Evolutionary conservation across 768 basidiomycete species (phyloP).

Genomic region (Kwoniella sp.): DNA sequence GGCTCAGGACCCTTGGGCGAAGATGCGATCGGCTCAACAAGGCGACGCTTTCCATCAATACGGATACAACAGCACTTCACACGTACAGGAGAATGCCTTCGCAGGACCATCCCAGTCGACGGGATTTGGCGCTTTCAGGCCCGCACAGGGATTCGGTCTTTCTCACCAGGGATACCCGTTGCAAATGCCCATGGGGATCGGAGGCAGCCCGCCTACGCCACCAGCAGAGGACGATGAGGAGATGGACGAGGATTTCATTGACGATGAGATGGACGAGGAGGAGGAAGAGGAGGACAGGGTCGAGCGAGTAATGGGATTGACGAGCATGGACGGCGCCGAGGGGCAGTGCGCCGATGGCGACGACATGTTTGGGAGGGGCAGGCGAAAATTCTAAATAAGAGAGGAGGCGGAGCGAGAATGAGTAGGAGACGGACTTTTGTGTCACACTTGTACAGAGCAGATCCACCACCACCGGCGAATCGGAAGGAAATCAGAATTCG

Average conservation of each 20-base stretch:
- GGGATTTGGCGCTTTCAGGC: conserved; percentile 14
- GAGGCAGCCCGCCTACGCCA: conserved; percentile 7
- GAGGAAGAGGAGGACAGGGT: conserved; percentile 34
- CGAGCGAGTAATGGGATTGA: conserved; percentile 26
- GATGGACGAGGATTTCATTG: conserved; percentile 39
- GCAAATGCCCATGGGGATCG: conserved; percentile 2
- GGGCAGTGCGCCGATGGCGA: background rate
- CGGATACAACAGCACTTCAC: background rate
- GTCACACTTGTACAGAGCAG: no score
- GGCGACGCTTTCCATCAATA: conserved; percentile 8
- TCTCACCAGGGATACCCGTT: conserved; percentile 2
- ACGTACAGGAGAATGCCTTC: background rate
- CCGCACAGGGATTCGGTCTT: conserved; percentile 18
- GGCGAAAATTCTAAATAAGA: conserved; percentile 4
- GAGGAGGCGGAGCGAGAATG: background rate
- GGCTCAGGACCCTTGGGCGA: conserved; percentile 16
- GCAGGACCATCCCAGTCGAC: conserved; percentile 7
- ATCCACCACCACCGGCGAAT: no score
- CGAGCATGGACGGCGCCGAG: background rate
- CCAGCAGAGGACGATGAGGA: conserved; percentile 14
- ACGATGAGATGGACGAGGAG: conserved; percentile 24
- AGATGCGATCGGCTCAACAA: conserved; percentile 1
- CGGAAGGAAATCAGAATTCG: no score
- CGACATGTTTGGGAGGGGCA: conserved; percentile 15
- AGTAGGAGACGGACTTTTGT: background rate